phyloP scores from a whole-genome alignment of 768 basidiomycete species.

The Hortiboletus campestris region DNA sequence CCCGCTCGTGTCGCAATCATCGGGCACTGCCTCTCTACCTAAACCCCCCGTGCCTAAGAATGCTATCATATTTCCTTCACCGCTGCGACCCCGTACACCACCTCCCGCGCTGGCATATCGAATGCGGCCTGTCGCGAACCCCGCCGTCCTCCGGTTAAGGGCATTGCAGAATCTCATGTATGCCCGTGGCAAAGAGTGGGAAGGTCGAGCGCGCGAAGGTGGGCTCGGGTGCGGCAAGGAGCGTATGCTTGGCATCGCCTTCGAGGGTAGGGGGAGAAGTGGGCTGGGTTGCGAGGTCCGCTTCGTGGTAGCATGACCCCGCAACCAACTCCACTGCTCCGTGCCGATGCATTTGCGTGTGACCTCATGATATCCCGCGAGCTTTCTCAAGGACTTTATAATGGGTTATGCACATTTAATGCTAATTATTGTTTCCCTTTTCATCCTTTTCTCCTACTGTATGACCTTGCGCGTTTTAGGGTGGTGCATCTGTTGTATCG shows the following conservation, averaged over 20 bases:
- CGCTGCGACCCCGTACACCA: slow-evolving; percentile 39
- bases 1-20: slow-evolving; percentile 37
- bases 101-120: slow-evolving; percentile 39
- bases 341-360: slow-evolving; percentile 3
- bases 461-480: slow-evolving; percentile 7
- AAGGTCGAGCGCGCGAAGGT: slow-evolving; percentile 48
- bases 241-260: slow-evolving; percentile 55
- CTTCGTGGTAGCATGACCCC: slow-evolving; percentile 29
- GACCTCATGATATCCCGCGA: slow-evolving; percentile 6
- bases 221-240: slow-evolving; percentile 55
- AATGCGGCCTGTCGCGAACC: slow-evolving; percentile 59
- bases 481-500: slow-evolving; percentile 23
- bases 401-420: slow-evolving; percentile 35
- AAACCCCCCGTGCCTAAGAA: slow-evolving; percentile 32
- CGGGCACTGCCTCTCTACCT: slow-evolving; percentile 28
- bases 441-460: not conserved
- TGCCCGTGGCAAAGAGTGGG: slow-evolving; percentile 44
- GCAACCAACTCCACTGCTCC: not conserved
- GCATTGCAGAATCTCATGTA: slow-evolving; percentile 59
- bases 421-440: slow-evolving; percentile 20
- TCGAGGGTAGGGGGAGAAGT: slow-evolving; percentile 61
- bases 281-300: slow-evolving; percentile 43
- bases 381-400: slow-evolving; percentile 23
- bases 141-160: slow-evolving; percentile 53
- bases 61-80: slow-evolving; percentile 40